These are phyloP conservation scores for Escovopsis sp. DNA, from an alignment of 2,329 filamentous ascomycete genomes.

Conservation along the genomic window DNA sequence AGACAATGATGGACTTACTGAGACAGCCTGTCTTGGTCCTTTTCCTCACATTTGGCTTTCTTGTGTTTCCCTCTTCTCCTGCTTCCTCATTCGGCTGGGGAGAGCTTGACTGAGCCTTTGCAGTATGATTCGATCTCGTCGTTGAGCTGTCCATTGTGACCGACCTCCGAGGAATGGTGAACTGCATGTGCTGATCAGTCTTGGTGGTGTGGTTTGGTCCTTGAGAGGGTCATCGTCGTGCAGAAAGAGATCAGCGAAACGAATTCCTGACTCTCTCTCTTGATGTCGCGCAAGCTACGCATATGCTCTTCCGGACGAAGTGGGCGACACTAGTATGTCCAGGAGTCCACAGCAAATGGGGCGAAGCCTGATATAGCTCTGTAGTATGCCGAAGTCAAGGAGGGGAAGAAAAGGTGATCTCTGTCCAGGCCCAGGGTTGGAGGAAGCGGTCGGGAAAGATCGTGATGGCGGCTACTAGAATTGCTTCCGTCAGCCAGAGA, in stretches of 20 bases:
- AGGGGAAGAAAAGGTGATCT: too few species aligned
- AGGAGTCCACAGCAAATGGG: background rate
- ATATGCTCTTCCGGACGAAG: too few species aligned
- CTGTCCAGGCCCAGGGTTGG: background rate
- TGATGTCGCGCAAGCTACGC: too few species aligned
- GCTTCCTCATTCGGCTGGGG: constrained; percentile 20
- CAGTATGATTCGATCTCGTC: background rate
- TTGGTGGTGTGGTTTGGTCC: too few species aligned
- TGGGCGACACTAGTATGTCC: too few species aligned
- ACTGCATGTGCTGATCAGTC: background rate
- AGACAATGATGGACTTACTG: constrained; percentile 39
- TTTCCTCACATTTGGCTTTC: constrained; percentile 40
- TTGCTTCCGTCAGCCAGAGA: constrained; percentile 3
- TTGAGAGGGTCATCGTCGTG: too few species aligned
- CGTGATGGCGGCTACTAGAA: background rate
- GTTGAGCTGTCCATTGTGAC: constrained; percentile 5
- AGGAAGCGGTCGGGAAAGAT: constrained; percentile 1
- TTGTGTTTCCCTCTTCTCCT: constrained; percentile 28
- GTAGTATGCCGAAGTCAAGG: too few species aligned
- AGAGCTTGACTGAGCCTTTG: constrained; percentile 15
- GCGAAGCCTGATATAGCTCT: background rate
- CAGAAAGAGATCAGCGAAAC: too few species aligned
- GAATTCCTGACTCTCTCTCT: too few species aligned
- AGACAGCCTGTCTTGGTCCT: constrained; percentile 87
- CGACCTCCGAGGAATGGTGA: background rate